A percentile compares a stretch with the other conserved stretches of the same genome.
Evolutionary conservation across 352 stramenopile species (phyloP).

Genomic region (Pythium grandisporangium): DNA sequence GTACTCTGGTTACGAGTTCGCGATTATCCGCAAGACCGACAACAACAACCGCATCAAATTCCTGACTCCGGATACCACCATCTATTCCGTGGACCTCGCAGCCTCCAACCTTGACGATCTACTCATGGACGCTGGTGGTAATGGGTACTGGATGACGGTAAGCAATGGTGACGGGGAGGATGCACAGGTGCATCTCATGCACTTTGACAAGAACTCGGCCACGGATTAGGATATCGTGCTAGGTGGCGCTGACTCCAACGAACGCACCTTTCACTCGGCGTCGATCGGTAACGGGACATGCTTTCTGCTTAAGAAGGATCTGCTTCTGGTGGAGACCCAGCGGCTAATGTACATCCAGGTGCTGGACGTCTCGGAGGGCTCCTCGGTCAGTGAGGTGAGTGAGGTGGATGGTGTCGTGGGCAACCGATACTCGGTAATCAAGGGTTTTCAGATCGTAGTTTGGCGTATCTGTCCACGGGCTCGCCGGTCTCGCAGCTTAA

Average conservation of each 20-base stretch:
- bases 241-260: slow-evolving; percentile 34
- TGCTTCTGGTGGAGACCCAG: slow-evolving; percentile 20
- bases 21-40: slow-evolving; percentile 56
- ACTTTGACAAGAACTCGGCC: slow-evolving; percentile 35
- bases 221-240: slow-evolving; percentile 40
- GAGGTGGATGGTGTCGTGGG: slow-evolving; percentile 34
- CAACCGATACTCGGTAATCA: slow-evolving; percentile 60
- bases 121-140: slow-evolving; percentile 22
- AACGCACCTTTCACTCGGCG: slow-evolving; percentile 36
- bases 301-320: slow-evolving; percentile 43
- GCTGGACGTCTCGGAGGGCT: slow-evolving; percentile 24
- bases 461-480: slow-evolving; percentile 44
- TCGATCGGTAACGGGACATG: slow-evolving; percentile 27
- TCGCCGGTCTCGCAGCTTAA: slow-evolving; percentile 26
- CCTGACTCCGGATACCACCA: slow-evolving; percentile 35
- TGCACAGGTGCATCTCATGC: slow-evolving; percentile 46
- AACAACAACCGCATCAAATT: slow-evolving; percentile 68
- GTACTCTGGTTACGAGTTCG: slow-evolving; percentile 45
- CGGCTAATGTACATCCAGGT: slow-evolving; percentile 45
- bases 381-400: slow-evolving; percentile 29
- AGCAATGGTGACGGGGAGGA: slow-evolving; percentile 39
- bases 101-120: slow-evolving; percentile 44
- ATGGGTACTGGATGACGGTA: slow-evolving; percentile 52
- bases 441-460: slow-evolving; percentile 34
- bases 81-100: slow-evolving; percentile 43